Evolutionary conservation across 805 yeast species (phyloP).

Genomic region (Cyberlindnera misumaiensis): DNA sequence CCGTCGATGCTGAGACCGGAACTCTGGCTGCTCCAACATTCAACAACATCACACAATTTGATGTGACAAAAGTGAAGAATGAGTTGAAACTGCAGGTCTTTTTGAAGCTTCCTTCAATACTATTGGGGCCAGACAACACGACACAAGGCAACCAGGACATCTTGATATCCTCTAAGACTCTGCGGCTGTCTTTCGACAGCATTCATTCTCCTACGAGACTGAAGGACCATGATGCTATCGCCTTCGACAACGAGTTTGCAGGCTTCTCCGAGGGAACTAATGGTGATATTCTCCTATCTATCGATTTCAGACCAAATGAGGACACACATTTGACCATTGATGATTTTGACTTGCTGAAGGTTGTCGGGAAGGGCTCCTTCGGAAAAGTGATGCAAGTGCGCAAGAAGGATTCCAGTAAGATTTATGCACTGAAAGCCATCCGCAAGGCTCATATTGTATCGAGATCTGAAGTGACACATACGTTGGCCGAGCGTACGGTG

Average conservation of each 20-base stretch:
- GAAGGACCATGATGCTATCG: constrained; percentile 57
- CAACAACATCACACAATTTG: constrained; percentile 87
- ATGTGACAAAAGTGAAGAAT: constrained; percentile 60
- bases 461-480: constrained; percentile 91
- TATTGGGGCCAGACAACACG: constrained; percentile 29
- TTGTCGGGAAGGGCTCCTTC: constrained; percentile 95
- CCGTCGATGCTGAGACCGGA: constrained; percentile 82
- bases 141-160: constrained; percentile 44
- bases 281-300: constrained; percentile 54
- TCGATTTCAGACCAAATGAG: constrained; percentile 63
- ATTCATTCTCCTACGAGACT: constrained; percentile 48
- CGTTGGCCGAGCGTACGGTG: constrained; percentile 93
- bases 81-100: constrained; percentile 71
- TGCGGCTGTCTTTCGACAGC: constrained; percentile 50
- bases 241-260: constrained; percentile 28
- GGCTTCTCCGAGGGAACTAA: constrained; percentile 11
- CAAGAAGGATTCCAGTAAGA: constrained; percentile 89
- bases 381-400: constrained; percentile 99
- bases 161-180: constrained; percentile 63
- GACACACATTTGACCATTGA: constrained; percentile 74
- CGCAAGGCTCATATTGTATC: constrained; percentile 93
- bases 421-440: constrained; percentile 90
- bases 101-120: constrained; percentile 65
- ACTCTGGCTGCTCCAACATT: constrained; percentile 72
- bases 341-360: constrained; percentile 88